Percentiles rank a stretch among this genome's conserved stretches.
phyloP scores from a whole-genome alignment of 176 grass and related monocot species.

The Aechmea fasciata region DNA sequence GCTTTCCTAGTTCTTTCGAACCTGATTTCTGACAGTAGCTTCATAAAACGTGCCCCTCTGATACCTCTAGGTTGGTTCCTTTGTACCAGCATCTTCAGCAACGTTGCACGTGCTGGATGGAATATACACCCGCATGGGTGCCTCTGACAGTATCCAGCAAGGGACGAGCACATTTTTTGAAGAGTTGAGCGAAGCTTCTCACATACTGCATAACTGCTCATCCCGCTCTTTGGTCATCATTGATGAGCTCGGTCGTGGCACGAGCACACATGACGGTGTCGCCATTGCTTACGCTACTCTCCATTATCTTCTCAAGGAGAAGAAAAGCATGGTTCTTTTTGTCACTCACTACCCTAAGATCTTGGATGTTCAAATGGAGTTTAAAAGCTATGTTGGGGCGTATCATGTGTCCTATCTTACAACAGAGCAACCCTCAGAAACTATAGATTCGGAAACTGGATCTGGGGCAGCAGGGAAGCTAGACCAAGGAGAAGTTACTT shows the following conservation, averaged over 20 bases:
- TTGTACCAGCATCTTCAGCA: conserved; percentile 78
- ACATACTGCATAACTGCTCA: conserved; percentile 72
- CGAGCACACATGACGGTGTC: conserved; percentile 81
- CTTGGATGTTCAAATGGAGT: conserved; percentile 80
- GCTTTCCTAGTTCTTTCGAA: neutral
- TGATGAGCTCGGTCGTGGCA: conserved; percentile 92
- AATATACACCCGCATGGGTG: conserved; percentile 87
- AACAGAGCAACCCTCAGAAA: conserved; percentile 32
- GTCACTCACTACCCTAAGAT: conserved; percentile 94
- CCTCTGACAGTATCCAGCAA: conserved; percentile 87
- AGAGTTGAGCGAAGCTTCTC: conserved; percentile 77
- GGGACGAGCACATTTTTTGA: conserved; percentile 87
- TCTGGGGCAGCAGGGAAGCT: conserved; percentile 12
- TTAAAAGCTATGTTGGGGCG: conserved; percentile 59
- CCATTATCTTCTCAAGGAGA: conserved; percentile 57
- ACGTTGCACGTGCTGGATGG: conserved; percentile 75
- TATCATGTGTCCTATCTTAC: conserved; percentile 80
- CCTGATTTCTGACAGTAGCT: conserved; percentile 13
- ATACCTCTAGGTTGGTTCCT: conserved; percentile 75
- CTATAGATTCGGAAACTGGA: conserved; percentile 26
- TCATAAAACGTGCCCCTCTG: conserved; percentile 23
- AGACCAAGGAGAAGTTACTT: conserved; percentile 63
- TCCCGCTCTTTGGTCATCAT: conserved; percentile 81
- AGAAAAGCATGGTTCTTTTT: conserved; percentile 72
- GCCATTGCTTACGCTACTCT: conserved; percentile 87